Evolutionary conservation across 2,329 filamentous ascomycete genomes (phyloP).

Genomic region (Venturia effusa): DNA sequence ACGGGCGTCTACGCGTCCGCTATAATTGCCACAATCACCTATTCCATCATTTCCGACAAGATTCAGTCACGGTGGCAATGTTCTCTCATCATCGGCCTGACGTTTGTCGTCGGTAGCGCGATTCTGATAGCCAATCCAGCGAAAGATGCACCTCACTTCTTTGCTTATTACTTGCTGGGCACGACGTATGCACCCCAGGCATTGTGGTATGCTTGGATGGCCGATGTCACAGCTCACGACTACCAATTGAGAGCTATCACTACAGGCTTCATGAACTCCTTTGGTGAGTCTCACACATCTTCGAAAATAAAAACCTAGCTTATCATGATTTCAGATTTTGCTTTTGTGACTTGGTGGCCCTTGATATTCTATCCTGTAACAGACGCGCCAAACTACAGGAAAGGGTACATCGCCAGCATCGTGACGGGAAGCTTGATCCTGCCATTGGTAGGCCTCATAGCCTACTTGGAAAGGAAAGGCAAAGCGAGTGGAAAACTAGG

Average conservation of each 20-base stretch:
- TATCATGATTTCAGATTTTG: background rate
- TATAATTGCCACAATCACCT: slow-evolving; percentile 32
- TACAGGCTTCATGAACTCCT: slow-evolving; percentile 17
- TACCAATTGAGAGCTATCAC: slow-evolving; percentile 34
- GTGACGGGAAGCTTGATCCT: slow-evolving; percentile 12
- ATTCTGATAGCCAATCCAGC: slow-evolving; percentile 26
- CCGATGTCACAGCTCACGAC: slow-evolving; percentile 30
- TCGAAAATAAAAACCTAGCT: background rate
- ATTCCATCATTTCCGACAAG: slow-evolving; percentile 32
- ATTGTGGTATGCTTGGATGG: slow-evolving; percentile 39
- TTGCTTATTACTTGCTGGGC: slow-evolving; percentile 35
- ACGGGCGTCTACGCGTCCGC: slow-evolving; percentile 32
- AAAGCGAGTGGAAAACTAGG: background rate
- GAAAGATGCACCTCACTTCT: slow-evolving; percentile 28
- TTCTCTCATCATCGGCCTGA: slow-evolving; percentile 32
- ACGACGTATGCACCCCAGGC: slow-evolving; percentile 37
- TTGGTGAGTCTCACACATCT: background rate
- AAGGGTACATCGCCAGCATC: slow-evolving; percentile 16
- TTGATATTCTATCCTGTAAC: slow-evolving; percentile 14
- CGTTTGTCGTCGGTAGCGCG: slow-evolving; percentile 31
- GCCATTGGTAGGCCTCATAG: slow-evolving; percentile 1
- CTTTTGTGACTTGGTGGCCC: slow-evolving; percentile 10
- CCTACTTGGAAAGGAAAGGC: slow-evolving; percentile 1
- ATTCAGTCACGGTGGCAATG: slow-evolving; percentile 34
- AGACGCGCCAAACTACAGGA: slow-evolving; percentile 16